Base-by-base conservation (phyloP, 2,329 filamentous ascomycete genomes). In the Ascochyta viciae-villosae region DNA sequence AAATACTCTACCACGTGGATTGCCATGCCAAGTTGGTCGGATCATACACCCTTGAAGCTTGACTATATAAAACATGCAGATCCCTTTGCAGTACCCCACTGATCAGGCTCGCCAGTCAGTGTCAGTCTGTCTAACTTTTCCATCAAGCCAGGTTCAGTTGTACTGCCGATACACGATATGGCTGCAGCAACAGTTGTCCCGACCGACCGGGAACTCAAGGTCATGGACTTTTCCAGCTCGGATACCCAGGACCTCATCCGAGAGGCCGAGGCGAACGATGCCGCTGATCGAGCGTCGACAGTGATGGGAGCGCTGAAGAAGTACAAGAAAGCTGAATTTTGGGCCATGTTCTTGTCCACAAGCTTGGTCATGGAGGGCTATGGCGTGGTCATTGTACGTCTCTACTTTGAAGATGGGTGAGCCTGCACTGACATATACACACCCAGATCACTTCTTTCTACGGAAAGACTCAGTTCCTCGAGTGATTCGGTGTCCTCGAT, bases 271-370 rank as follows among this genome's bases (percentile, higher is more conserved):
- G 45, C 45, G 19, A 40, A 40, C n/a, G 45, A 49, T 33, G 37
- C 45, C 3, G 45, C 45, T 8, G 45, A 49, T 22, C 35, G 45
- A 15, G 34, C 45, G n/a, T 29, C 33, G 35, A 49, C 45, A 8
- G 34, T 49, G 9, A 22, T 39, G 5, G 35, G 15, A 16, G 45
- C 45, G 12, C 19, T 49, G 9, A 49, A 49, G 27, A 49, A 49
- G 24, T 50, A 50, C n/a, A 41, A 24, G 22, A 50, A 35, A 42
- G 47, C 47, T n/a, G 39, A 43, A 6, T 42, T 42, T 19, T 50
- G 47, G 47, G 38, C 47, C 15, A 43, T 50, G 29, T 41, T 50
- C 16, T n/a, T 50, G n/a, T 50, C 47, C n/a, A 41, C 47, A 34
- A 40, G 35, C 22, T 23, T 50, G 22, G 42, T 50, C 22, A 50